Evolutionary conservation across 2,329 filamentous ascomycete species (phyloP).

Genomic region (Colletotrichum australisinense): DNA sequence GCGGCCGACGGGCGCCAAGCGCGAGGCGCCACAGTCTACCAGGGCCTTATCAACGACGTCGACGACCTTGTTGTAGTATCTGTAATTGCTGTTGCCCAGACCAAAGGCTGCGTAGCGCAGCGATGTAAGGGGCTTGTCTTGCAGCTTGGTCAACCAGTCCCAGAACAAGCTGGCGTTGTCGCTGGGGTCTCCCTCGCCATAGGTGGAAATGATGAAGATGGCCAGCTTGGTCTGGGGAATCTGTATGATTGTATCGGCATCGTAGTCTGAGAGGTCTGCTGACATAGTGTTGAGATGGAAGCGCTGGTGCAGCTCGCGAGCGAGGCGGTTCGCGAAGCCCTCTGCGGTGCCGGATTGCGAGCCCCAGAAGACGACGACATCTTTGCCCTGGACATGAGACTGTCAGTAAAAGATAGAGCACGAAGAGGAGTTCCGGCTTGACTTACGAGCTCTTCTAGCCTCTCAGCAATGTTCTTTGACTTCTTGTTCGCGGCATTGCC

Average conservation of each 20-base stretch:
- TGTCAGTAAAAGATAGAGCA: not conserved
- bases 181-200: constrained; percentile 54
- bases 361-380: constrained; percentile 56
- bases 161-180: constrained; percentile 49
- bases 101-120: constrained; percentile 51
- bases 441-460: constrained; percentile 44
- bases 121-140: constrained; percentile 31
- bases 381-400: constrained; percentile 2
- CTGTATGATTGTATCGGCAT: constrained; percentile 49
- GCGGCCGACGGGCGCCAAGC: constrained; percentile 42
- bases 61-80: constrained; percentile 51
- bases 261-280: constrained; percentile 60
- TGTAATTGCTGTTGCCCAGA: constrained; percentile 52
- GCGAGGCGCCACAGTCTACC: constrained; percentile 42
- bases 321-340: constrained; percentile 52
- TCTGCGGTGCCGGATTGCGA: constrained; percentile 60
- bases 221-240: constrained; percentile 42
- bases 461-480: constrained; percentile 57
- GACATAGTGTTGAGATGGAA: constrained; percentile 53
- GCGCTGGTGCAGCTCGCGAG: constrained; percentile 50
- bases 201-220: constrained; percentile 52
- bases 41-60: constrained; percentile 41
- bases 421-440: too few species aligned
- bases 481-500: constrained; percentile 43
- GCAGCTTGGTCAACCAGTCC: constrained; percentile 41